Evolutionary conservation across 2,329 filamentous ascomycete genomes (phyloP).

Genomic region (Basipetospora chlamydospora): DNA sequence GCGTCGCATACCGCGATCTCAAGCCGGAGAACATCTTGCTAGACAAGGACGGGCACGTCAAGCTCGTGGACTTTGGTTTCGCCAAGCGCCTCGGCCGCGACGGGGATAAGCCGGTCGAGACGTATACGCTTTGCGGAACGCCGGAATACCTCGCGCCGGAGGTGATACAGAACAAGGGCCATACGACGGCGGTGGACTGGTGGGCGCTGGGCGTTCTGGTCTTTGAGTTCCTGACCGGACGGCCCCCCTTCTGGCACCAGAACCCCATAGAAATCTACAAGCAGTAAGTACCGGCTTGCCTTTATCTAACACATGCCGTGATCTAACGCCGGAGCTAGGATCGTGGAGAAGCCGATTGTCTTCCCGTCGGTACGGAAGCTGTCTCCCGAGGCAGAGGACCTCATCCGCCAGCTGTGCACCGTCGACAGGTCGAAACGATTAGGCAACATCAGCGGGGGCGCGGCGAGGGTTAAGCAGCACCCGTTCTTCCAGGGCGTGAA

Average conservation of each 20-base stretch:
- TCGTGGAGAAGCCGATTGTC: slow-evolving; percentile 62
- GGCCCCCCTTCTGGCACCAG: slow-evolving; percentile 76
- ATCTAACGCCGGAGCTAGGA: slow-evolving; percentile 32
- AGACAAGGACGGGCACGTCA: slow-evolving; percentile 64
- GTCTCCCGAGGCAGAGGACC: slow-evolving; percentile 54
- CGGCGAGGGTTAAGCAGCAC: slow-evolving; percentile 56
- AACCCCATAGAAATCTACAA: slow-evolving; percentile 82
- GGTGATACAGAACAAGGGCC: slow-evolving; percentile 70
- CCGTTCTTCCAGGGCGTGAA: slow-evolving; percentile 60
- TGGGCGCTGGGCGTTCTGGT: slow-evolving; percentile 76
- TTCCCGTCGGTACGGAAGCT: slow-evolving; percentile 56
- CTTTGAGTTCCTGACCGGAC: slow-evolving; percentile 73
- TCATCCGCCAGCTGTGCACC: slow-evolving; percentile 64
- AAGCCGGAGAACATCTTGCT: slow-evolving; percentile 75
- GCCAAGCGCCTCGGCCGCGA: slow-evolving; percentile 58
- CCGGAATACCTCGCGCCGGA: slow-evolving; percentile 75
- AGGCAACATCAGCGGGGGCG: slow-evolving; percentile 65
- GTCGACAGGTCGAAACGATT: slow-evolving; percentile 65
- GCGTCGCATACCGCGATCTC: slow-evolving; percentile 65
- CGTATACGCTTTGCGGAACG: slow-evolving; percentile 71
- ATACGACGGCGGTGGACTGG: slow-evolving; percentile 68
- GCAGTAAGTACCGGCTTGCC: slow-evolving; percentile 39
- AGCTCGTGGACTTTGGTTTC: slow-evolving; percentile 75
- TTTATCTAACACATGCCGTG: no score
- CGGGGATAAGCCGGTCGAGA: slow-evolving; percentile 43